Evolutionary conservation across 768 basidiomycete species (phyloP), one percentile per base, ranked within the genome.

Genomic region (Mrakia hoshinonis): DNA sequence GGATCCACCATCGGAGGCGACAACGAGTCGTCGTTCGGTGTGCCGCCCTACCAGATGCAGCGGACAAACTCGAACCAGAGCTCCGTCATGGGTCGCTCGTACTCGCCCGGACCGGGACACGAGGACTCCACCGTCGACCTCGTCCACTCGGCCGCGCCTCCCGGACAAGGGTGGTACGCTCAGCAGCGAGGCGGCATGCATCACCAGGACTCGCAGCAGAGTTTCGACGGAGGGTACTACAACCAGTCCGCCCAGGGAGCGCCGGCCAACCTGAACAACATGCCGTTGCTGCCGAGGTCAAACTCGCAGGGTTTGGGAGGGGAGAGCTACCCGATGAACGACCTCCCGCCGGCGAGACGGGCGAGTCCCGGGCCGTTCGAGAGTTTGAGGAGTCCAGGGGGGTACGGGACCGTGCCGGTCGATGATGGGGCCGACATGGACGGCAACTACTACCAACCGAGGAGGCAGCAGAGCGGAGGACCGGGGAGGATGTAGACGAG

Each of bases 121-220:
- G 55, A 47, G 52, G 70, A 67, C 20, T 67, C 55, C 11, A 65
- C 54, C 46, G 63, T 66, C 24, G 70, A 65, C 15, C 69, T 70
- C 18, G 49, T 70, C n/a, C 61, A 70, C 15, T 70, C 69, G 49
- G 69, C 69, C 1, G 69, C 69, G 3, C 62, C 62, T 9, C 12
- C 52, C 20, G 69, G 20, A 24, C 60, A 48, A 18, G 61, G 29
- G 6, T 70, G 62, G 61, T 64, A 64, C 24, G 62, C 26, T 34
- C 58, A 46, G 20, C 68, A 62, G 31, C 60, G n/a, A n/a, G n/a
- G 43, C 43, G 43, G 7, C 43, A 15, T 7, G 15, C 15, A 64
- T 15, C 48, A 1, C 0, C 38, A 18, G 10, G 36, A 63, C 12
- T 18, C 18, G 31, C 18, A 36, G 13, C 36, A 29, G 24, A 46